These are phyloP conservation scores for Lavandula angustifolia DNA, from an alignment of 257 asterid genomes.

Conservation along the genomic window DNA sequence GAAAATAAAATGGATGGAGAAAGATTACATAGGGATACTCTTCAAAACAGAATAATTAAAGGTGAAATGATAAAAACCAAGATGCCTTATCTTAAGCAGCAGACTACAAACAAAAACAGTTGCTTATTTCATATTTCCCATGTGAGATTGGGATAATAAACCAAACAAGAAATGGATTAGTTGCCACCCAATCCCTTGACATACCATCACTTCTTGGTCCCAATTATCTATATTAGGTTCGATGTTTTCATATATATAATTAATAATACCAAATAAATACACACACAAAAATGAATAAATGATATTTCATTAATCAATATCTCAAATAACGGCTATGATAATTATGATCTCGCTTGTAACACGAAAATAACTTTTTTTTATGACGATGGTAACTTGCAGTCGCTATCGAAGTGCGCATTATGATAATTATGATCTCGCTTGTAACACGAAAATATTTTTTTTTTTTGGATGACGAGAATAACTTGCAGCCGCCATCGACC, in stretches of 20 bases:
- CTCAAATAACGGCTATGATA: too few relatives aligned
- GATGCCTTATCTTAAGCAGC: slow-evolving; percentile 15
- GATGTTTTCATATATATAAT: neutral
- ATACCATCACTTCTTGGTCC: slow-evolving; percentile 7
- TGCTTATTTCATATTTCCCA: slow-evolving; percentile 23
- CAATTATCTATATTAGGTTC: slow-evolving; percentile 7
- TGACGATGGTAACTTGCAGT: too few relatives aligned
- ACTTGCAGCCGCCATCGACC: too few relatives aligned
- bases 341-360: too few relatives aligned
- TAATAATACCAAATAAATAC: neutral
- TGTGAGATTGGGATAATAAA: slow-evolving; percentile 25
- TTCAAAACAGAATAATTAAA: slow-evolving; percentile 3
- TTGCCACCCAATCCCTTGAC: slow-evolving; percentile 39
- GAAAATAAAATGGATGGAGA: slow-evolving; percentile 1
- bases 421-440: too few relatives aligned
- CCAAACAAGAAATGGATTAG: slow-evolving; percentile 32
- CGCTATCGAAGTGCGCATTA: too few relatives aligned
- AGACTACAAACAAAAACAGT: slow-evolving; percentile 18
- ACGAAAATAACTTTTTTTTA: too few relatives aligned
- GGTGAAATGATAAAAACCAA: slow-evolving; percentile 20
- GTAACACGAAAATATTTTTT: too few relatives aligned
- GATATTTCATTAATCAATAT: too few relatives aligned
- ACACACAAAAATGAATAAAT: neutral
- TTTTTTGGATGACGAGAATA: too few relatives aligned
- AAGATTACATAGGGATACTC: slow-evolving; percentile 16